These are phyloP conservation scores for Saccharomyces hybrid DNA, from an alignment of 1,139 yeast species.

Conservation along the genomic window DNA sequence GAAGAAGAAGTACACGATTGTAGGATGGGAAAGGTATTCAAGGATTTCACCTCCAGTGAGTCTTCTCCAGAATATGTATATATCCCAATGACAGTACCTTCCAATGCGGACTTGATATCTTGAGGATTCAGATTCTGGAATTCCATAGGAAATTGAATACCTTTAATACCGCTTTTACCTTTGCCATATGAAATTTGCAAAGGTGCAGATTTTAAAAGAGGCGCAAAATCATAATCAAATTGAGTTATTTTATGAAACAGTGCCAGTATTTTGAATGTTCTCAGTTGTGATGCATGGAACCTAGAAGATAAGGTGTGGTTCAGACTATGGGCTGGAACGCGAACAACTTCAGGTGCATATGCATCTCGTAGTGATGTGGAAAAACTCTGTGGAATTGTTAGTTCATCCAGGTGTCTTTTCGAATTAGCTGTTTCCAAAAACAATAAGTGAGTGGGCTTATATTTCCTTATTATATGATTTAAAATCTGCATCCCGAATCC, in stretches of 20 bases:
- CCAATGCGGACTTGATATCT: conserved; percentile 42
- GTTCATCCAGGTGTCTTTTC: conserved; percentile 22
- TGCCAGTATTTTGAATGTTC: conserved; percentile 43
- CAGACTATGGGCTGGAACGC: conserved; percentile 12
- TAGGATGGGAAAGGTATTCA: conserved; percentile 16
- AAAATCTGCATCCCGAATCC: conserved; percentile 75
- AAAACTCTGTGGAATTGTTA: conserved; percentile 21
- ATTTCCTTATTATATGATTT: conserved; percentile 38
- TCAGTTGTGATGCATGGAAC: conserved; percentile 39
- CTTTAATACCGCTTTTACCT: conserved; percentile 20
- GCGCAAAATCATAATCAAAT: conserved; percentile 41
- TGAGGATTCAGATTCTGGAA: conserved; percentile 33
- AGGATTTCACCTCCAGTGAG: conserved; percentile 2
- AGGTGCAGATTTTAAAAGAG: conserved; percentile 44
- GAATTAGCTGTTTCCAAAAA: conserved; percentile 37
- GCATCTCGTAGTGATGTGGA: conserved; percentile 13
- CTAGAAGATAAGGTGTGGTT: conserved; percentile 7
- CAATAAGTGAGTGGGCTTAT: conserved; percentile 51
- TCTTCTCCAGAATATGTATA: conserved; percentile 24
- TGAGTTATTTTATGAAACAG: conserved; percentile 43
- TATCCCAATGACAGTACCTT: conserved; percentile 48
- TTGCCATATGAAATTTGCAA: conserved; percentile 40
- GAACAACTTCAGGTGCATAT: conserved; percentile 17
- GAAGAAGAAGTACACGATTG: neutral
- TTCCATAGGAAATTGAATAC: conserved; percentile 32